phyloP scores from a whole-genome alignment of 768 basidiomycete species.

The Hydnomerulius pinastri region DNA sequence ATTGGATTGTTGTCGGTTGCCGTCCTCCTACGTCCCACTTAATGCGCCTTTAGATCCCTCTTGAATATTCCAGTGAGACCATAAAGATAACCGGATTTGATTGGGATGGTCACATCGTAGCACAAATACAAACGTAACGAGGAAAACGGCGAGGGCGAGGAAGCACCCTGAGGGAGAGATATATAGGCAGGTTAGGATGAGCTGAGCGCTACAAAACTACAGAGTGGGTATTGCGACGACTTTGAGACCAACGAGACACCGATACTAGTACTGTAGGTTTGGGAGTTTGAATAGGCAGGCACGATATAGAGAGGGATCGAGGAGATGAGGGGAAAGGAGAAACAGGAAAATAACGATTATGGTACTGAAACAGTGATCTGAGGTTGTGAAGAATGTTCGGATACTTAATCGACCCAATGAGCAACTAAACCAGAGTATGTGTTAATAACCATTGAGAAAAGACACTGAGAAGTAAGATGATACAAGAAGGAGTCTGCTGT shows the following conservation, averaged over 20 bases:
- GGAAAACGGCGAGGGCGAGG: neutral
- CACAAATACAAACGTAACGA: constrained; percentile 5
- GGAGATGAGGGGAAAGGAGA: constrained; percentile 12
- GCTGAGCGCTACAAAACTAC: constrained; percentile 36
- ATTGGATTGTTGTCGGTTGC: too few species aligned
- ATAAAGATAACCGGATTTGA: too few species aligned
- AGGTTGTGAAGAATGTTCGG: constrained; percentile 24
- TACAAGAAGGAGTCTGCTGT: constrained; percentile 15
- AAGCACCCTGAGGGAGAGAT: neutral
- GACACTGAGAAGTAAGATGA: constrained; percentile 8
- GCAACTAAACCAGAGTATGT: constrained; percentile 22
- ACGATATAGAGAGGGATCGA: constrained; percentile 18
- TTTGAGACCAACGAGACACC: constrained; percentile 25
- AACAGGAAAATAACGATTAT: constrained; percentile 31
- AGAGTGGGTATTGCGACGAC: constrained; percentile 35
- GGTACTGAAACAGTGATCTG: constrained; percentile 27
- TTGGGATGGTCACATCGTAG: too few species aligned
- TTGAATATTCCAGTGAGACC: too few species aligned
- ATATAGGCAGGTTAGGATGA: constrained; percentile 11
- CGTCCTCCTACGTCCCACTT: too few species aligned
- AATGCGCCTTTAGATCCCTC: too few species aligned
- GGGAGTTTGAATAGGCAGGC: constrained; percentile 11
- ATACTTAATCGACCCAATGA: constrained; percentile 23
- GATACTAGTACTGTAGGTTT: constrained; percentile 35
- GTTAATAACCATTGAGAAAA: constrained; percentile 20